Evolutionary conservation across 2,329 filamentous ascomycete genomes (phyloP).

Genomic region (Cladophialophora psammophila): DNA sequence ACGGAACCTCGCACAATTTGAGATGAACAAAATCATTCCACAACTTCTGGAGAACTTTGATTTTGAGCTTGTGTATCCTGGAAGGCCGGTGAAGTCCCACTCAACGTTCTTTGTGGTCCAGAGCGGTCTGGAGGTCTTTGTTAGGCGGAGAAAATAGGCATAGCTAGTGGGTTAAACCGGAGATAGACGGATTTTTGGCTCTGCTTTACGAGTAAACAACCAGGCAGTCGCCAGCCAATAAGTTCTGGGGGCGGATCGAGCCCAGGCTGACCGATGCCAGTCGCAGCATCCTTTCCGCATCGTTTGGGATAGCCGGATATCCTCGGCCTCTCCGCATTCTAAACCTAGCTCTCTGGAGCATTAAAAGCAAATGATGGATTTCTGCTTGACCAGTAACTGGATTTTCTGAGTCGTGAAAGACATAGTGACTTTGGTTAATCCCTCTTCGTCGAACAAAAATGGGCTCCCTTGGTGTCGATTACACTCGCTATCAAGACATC

Average conservation of each 20-base stretch:
- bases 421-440: not conserved
- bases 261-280: not conserved
- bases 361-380: not conserved
- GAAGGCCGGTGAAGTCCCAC: constrained; percentile 59
- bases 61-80: constrained; percentile 60
- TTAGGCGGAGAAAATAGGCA: constrained; percentile 36
- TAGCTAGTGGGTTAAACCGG: not conserved
- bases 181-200: not conserved
- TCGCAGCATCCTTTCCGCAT: not conserved
- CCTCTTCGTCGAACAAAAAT: not conserved
- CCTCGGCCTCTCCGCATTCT: constrained; percentile 1
- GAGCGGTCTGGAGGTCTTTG: constrained; percentile 60
- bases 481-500: constrained; percentile 16
- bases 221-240: not conserved
- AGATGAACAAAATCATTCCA: constrained; percentile 67
- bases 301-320: not conserved
- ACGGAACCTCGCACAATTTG: constrained; percentile 61
- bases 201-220: not conserved
- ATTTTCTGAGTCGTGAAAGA: not conserved
- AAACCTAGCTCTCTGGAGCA: not conserved
- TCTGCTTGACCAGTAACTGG: not conserved
- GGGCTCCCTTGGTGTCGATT: constrained; percentile 41
- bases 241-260: not conserved
- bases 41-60: constrained; percentile 62
- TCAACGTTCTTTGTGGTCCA: constrained; percentile 68